Evolutionary conservation across 2,329 filamentous ascomycete species (phyloP), one percentile per base, ranked within the genome.

Genomic region (Esteya vermicola): DNA sequence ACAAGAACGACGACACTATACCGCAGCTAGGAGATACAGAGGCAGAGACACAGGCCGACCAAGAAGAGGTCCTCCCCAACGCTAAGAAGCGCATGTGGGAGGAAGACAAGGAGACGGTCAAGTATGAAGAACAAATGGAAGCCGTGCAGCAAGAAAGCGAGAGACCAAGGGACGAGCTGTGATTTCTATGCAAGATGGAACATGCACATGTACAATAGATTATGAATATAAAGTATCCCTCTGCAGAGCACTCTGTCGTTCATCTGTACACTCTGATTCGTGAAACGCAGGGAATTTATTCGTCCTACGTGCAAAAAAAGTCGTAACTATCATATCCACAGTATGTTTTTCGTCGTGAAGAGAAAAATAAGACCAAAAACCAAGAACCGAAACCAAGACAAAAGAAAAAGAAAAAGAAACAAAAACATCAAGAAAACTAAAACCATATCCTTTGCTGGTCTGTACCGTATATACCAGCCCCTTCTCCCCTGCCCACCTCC

Each of bases 1-100:
- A 19, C 25, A 16, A 23, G 26, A 32, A 19, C 16, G 21, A 25
- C 19, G 34, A 4, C 31, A n/a, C 2, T 32, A 27, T 5, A 20
- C 25, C 23, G n/a, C 20, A 38, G 51, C 23, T 46, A 54, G 23
- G 50, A 34, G 1, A 7, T 10, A 6, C 34, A 41, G 26, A 16
- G 25, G 12, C 21, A 16, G 23, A 25, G 10, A 18, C 21, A n/a
- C 30, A 28, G 4, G 22, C 26, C 45, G 61, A 54, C 52, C 30
- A 56, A 52, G 36, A 55, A 54, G 47, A 55, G 19, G 16, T 1
- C 22, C 35, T 10, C 9, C 36, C 14, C 27, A 19, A n/a, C 50
- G 54, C 71, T 7, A 76, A 69, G 61, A 78, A 78, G 60, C 68
- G 72, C 57, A 68, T 69, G 58, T 75, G 72, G 62, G 72, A 77